phyloP scores from a whole-genome alignment of 495 filamentous ascomycete genomes.

The Chaetomium fimeti region DNA sequence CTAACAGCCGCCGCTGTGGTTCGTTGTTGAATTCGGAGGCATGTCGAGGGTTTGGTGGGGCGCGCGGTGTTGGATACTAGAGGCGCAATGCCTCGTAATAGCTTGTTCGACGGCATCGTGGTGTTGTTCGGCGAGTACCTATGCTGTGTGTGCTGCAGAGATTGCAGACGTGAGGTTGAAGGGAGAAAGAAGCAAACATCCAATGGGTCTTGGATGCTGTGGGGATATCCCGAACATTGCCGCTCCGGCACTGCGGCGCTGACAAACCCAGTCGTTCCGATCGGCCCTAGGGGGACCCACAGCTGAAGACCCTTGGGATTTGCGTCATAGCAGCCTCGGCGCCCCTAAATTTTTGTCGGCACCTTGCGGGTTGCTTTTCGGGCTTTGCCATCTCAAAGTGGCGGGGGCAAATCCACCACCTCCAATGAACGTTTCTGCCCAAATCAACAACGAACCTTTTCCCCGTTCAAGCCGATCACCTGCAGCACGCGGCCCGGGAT shows the following conservation, averaged over 20 bases:
- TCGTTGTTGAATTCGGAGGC: conserved; percentile 26
- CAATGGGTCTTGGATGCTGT: background rate
- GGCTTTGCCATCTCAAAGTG: conserved; percentile 22
- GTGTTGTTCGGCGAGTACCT: background rate
- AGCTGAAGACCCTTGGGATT: conserved; percentile 14
- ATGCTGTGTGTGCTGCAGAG: background rate
- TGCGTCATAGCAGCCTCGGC: conserved; percentile 32
- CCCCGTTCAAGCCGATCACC: conserved; percentile 4
- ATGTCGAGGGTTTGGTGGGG: conserved; percentile 20
- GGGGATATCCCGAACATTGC: conserved; percentile 18
- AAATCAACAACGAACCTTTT: background rate
- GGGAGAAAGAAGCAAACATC: conserved; percentile 17
- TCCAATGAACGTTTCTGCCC: background rate
- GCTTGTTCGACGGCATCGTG: conserved; percentile 30
- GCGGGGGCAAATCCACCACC: background rate
- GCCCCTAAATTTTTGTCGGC: conserved; percentile 17
- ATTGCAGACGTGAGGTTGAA: conserved; percentile 8
- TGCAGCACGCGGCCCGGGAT: conserved; percentile 1
- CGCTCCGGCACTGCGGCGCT: conserved; percentile 16
- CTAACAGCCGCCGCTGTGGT: conserved; percentile 18
- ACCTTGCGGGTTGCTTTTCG: background rate
- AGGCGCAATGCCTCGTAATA: conserved; percentile 34
- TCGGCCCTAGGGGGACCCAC: conserved; percentile 13
- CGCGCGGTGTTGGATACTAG: conserved; percentile 26
- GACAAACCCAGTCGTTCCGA: conserved; percentile 29